Evolutionary conservation across 257 asterid species (phyloP).

Genomic region (Solanum tarapatanum): DNA sequence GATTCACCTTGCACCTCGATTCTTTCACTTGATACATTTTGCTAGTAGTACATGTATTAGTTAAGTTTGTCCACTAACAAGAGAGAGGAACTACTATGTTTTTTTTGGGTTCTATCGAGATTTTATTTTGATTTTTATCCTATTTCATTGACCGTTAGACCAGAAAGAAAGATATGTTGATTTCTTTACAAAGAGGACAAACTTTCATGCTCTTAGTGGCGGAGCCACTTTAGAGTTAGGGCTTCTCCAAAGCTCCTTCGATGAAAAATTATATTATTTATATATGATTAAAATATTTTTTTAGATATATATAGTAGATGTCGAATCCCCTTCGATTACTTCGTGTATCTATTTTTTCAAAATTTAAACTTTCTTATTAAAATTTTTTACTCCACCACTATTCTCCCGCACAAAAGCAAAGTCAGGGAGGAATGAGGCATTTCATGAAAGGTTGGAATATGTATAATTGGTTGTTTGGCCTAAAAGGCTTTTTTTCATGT

Average conservation of each 20-base stretch:
- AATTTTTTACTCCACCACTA: rapidly evolving
- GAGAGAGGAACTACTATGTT: too few relatives aligned
- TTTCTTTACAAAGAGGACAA: background rate
- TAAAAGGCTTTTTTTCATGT: background rate
- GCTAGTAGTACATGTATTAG: background rate
- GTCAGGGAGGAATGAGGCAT: background rate
- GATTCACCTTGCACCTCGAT: background rate
- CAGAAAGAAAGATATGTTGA: background rate
- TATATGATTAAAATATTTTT: too few relatives aligned
- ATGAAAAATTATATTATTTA: too few relatives aligned
- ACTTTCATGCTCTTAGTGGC: background rate
- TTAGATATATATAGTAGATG: too few relatives aligned
- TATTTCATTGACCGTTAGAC: background rate
- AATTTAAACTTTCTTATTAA: too few relatives aligned
- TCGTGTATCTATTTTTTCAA: too few relatives aligned
- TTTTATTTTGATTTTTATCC: background rate
- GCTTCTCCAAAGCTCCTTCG: rapidly evolving
- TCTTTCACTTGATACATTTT: background rate
- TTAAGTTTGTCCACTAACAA: background rate
- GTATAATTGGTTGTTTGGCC: background rate
- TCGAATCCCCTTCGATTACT: rapidly evolving
- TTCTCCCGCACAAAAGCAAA: background rate
- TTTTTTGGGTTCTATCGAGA: background rate
- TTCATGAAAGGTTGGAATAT: background rate
- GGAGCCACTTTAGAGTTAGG: background rate